These are phyloP conservation scores for Ramularia endophylla DNA, from an alignment of 2,329 filamentous ascomycete species.

Conservation along the genomic window DNA sequence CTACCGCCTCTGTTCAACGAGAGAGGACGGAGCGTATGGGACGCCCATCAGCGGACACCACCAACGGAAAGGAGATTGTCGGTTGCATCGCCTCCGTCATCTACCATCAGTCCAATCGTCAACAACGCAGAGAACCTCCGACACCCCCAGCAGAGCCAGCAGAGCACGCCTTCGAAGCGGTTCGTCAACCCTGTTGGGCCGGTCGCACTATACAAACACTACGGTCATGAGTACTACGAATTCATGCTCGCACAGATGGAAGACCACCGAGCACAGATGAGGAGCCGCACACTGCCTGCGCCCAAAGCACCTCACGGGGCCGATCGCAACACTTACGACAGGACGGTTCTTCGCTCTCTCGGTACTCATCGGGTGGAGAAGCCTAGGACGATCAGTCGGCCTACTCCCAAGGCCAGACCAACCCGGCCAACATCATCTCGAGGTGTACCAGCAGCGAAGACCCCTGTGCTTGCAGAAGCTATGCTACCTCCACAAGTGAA, in stretches of 20 bases:
- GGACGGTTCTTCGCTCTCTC: constrained; percentile 13
- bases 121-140: constrained; percentile 2
- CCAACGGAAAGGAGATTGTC: constrained; percentile 4
- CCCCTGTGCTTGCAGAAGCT: not conserved
- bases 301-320: constrained; percentile 5
- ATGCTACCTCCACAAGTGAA: not conserved
- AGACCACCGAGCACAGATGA: constrained; percentile 4
- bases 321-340: constrained; percentile 12
- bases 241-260: constrained; percentile 13
- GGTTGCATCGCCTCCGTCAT: constrained; percentile 5
- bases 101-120: constrained; percentile 3
- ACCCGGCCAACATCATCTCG: constrained; percentile 2
- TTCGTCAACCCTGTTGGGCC: constrained; percentile 3
- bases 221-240: constrained; percentile 15
- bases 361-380: constrained; percentile 13
- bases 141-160: constrained; percentile 1
- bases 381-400: constrained; percentile 2
- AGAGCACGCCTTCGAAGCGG: not conserved
- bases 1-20: constrained; percentile 5
- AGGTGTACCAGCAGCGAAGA: not conserved
- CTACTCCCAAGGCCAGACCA: constrained; percentile 6
- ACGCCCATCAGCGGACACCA: constrained; percentile 5
- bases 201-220: constrained; percentile 9
- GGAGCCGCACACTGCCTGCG: constrained; percentile 10
- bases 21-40: not conserved